Evolutionary conservation across 345 rosid species (phyloP).

Genomic region (Mallotus nudiflorus): DNA sequence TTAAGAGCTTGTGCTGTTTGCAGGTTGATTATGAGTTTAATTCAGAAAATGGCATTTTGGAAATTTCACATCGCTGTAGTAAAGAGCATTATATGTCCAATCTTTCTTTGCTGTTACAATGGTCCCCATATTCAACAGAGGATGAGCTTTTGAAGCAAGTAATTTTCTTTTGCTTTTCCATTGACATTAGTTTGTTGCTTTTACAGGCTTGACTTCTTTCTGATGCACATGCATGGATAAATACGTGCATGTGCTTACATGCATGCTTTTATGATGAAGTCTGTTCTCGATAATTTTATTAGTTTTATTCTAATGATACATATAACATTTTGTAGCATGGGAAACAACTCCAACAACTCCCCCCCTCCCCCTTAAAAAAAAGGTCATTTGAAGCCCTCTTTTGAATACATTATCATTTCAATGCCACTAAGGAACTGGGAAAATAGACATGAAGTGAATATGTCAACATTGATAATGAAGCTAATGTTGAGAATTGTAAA

Average conservation of each 20-base stretch:
- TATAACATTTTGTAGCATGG: too few relatives aligned
- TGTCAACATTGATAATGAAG: background rate
- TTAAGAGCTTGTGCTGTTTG: constrained; percentile 18
- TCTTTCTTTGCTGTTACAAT: constrained; percentile 68
- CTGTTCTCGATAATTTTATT: too few relatives aligned
- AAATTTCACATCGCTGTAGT: constrained; percentile 37
- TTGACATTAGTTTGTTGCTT: constrained; percentile 11
- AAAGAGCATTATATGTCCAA: constrained; percentile 59
- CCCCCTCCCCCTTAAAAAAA: too few relatives aligned
- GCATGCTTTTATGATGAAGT: too few relatives aligned
- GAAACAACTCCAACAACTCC: too few relatives aligned
- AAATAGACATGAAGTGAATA: background rate
- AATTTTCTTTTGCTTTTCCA: constrained; percentile 17
- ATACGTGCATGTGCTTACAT: too few relatives aligned
- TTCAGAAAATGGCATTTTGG: constrained; percentile 36
- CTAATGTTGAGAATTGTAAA: background rate
- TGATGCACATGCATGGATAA: background rate
- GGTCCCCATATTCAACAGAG: constrained; percentile 94
- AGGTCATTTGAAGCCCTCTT: background rate
- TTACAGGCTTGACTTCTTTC: background rate
- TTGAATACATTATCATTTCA: background rate
- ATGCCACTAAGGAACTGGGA: background rate
- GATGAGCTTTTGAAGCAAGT: constrained; percentile 89
- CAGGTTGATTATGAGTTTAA: constrained; percentile 82
- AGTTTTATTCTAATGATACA: too few relatives aligned